Percentiles rank a stretch among this genome's conserved stretches.
Evolutionary conservation across 345 rosid species (phyloP).

Genomic region (Murraya koenigii): DNA sequence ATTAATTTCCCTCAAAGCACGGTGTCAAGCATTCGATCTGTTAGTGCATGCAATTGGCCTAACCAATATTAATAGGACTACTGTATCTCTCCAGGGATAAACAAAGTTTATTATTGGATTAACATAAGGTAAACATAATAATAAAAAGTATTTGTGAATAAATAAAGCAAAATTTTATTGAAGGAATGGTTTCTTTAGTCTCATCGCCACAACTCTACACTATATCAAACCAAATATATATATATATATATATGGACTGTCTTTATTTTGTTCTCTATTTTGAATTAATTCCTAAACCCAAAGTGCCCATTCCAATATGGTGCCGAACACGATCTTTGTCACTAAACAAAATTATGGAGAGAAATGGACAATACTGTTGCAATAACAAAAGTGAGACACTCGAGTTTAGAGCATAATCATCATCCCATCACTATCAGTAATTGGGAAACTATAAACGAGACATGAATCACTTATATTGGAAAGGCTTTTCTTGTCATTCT

Average conservation of each 20-base stretch:
- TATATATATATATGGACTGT: neutral
- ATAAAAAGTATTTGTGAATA: no score
- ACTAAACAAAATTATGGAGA: neutral
- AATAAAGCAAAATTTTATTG: no score
- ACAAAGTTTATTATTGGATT: no score
- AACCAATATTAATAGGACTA: no score
- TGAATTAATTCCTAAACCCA: neutral
- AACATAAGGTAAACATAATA: no score
- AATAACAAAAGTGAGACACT: neutral
- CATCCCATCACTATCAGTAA: neutral
- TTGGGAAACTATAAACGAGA: neutral
- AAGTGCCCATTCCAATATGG: neutral
- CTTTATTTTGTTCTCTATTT: neutral
- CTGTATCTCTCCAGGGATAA: no score
- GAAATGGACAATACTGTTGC: slow-evolving; percentile 11
- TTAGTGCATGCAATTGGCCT: no score
- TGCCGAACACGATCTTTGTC: neutral
- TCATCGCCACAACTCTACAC: no score
- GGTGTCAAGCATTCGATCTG: no score
- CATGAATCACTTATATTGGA: neutral
- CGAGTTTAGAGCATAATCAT: neutral
- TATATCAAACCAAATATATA: no score
- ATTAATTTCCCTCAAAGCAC: no score
- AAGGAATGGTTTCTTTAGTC: no score
- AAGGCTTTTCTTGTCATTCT: neutral